Base-by-base conservation (phyloP, 2,329 filamentous ascomycete species). In the Dendryphion nanum region DNA sequence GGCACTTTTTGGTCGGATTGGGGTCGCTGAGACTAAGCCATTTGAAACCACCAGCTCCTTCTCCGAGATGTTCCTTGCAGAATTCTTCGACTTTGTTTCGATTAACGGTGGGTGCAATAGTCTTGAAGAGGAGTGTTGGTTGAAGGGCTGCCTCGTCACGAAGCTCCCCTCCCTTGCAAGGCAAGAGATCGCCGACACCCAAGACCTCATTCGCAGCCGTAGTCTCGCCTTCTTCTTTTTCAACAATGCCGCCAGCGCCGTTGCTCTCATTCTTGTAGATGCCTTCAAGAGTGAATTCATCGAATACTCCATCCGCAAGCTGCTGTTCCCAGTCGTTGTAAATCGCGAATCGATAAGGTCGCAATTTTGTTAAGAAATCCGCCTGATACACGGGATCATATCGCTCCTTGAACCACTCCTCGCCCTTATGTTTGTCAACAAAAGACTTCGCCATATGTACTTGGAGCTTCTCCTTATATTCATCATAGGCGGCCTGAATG, bases 391-490 rank as follows among this genome's bases (percentile, higher is more conserved):
- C 88, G 1, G 88, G 80, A 19, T 94, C 83, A 55, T 98, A 98
- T 61, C 89, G 83, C 68, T 98, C 93, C 53, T 85, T 88, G 71
- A 98, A 98, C 93, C 93, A 98, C 62, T 98, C 91, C 64, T 98
- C 93, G 30, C 83, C 82, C 63, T 95, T 95, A 68, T 98, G 93
- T 53, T 89, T 85, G 34, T 85, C 81, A 29, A 98, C 93, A 62
- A 98, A 98, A 1, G 79, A 75, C 48, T 89, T 83, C 1, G 93
- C 90, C 85, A 95, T 91, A 50, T 78, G 77, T 23, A 81, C 70
- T 50, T 83, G 80, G 8, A 83, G 68, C 42, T 82, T 79, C 52
- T 78, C 76, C 59, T 84, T 84, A 69, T 84, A 84, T 28, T 73
- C 64, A 53, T 83, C 80, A 44, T 84, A 84, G 3, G 79, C 79